These are phyloP conservation scores for Sporothrix variecibatus DNA, from an alignment of 2,329 filamentous ascomycete species.

Conservation along the genomic window DNA sequence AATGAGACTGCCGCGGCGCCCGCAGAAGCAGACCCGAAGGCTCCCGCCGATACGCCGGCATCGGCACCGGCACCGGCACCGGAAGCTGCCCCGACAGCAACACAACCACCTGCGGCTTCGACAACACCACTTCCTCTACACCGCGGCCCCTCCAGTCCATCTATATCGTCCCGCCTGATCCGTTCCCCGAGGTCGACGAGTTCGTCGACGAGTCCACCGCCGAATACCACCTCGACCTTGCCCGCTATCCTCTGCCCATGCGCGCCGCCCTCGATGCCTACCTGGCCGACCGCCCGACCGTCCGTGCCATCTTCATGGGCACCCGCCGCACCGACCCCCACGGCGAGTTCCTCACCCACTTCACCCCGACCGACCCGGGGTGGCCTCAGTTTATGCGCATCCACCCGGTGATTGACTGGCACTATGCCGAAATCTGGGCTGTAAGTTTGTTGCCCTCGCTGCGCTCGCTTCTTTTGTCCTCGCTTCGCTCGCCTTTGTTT, in stretches of 20 bases:
- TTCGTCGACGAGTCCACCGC: slow-evolving; percentile 71
- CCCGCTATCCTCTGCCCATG: slow-evolving; percentile 77
- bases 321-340: slow-evolving; percentile 92
- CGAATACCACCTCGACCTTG: slow-evolving; percentile 73
- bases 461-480: neutral
- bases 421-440: slow-evolving; percentile 91
- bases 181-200: slow-evolving; percentile 81
- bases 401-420: slow-evolving; percentile 97
- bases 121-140: slow-evolving; percentile 33
- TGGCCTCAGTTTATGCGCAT: slow-evolving; percentile 94
- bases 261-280: slow-evolving; percentile 78
- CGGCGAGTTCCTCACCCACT: slow-evolving; percentile 74
- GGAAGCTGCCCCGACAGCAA: neutral
- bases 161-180: slow-evolving; percentile 83
- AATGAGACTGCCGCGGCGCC: slow-evolving; percentile 34
- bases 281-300: slow-evolving; percentile 60
- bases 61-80: slow-evolving; percentile 24
- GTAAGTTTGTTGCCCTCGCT: slow-evolving; percentile 49
- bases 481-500: neutral
- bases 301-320: slow-evolving; percentile 83
- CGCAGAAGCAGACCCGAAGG: slow-evolving; percentile 20
- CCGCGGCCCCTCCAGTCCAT: slow-evolving; percentile 68
- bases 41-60: slow-evolving; percentile 11
- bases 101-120: slow-evolving; percentile 10
- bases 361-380: slow-evolving; percentile 82